phyloP scores from a whole-genome alignment of 2,329 filamentous ascomycete genomes.

The Epichloe elymi region DNA sequence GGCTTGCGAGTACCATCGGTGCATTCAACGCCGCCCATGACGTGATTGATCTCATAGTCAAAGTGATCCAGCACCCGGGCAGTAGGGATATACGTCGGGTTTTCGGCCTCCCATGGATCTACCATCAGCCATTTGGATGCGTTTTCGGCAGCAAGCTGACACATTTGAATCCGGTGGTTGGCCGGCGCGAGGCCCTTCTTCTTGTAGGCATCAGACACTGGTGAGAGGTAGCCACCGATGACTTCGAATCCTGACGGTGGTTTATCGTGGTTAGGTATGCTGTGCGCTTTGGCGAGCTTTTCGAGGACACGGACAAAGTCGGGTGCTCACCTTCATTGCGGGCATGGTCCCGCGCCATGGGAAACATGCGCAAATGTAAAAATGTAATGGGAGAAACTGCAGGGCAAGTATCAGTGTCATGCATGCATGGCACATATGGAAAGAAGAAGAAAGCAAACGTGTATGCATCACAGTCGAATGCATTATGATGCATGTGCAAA shows the following conservation, averaged over 20 bases:
- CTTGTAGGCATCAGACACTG: conserved; percentile 22
- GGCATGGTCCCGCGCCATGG: conserved; percentile 72
- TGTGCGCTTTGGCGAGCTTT: background rate
- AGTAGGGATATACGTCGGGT: conserved; percentile 70
- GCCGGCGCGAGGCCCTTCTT: conserved; percentile 26
- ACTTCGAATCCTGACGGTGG: conserved; percentile 51
- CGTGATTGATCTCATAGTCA: conserved; percentile 70
- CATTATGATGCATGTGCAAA: background rate
- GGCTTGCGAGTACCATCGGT: conserved; percentile 51
- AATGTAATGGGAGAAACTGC: conserved; percentile 58
- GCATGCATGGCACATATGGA: no score
- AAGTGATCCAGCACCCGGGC: conserved; percentile 86
- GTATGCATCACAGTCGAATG: background rate
- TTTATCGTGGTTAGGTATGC: background rate
- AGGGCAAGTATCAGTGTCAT: background rate
- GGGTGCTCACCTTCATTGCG: conserved; percentile 26
- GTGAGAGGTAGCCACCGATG: conserved; percentile 52
- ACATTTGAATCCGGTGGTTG: conserved; percentile 52
- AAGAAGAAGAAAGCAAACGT: no score
- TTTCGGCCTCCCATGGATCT: conserved; percentile 79
- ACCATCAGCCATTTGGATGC: conserved; percentile 69
- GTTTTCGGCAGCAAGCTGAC: conserved; percentile 62
- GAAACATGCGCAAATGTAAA: conserved; percentile 75
- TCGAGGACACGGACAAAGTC: background rate
- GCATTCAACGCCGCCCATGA: conserved; percentile 62